A percentile compares a stretch with the other conserved stretches of the same genome.
phyloP scores from a whole-genome alignment of 805 yeast genomes.

The Komagataella kurtzmanii region DNA sequence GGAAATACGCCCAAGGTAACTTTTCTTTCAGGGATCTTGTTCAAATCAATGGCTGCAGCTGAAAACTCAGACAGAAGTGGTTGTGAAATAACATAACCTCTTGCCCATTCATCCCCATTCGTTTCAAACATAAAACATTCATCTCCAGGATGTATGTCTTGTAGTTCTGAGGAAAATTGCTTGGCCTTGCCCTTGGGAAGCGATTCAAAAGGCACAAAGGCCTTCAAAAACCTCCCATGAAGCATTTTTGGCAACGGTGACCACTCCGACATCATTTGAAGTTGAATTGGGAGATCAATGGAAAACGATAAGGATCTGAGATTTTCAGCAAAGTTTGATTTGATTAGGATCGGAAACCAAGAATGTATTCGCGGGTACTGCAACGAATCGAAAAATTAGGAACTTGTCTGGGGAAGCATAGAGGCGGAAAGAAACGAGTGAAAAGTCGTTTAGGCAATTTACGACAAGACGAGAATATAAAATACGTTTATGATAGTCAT shows the following conservation, averaged over 20 bases:
- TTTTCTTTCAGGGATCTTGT: constrained; percentile 45
- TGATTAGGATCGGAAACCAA: neutral
- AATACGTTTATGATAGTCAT: no score
- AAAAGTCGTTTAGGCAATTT: no score
- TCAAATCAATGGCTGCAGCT: constrained; percentile 45
- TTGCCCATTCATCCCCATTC: constrained; percentile 52
- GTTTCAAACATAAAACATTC: constrained; percentile 60
- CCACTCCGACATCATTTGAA: constrained; percentile 20
- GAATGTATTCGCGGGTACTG: neutral
- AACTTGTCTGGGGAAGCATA: no score
- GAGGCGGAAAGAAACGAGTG: no score
- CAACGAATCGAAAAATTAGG: neutral
- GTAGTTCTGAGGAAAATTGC: constrained; percentile 3
- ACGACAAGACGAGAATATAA: no score
- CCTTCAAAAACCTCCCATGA: constrained; percentile 27
- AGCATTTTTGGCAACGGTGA: constrained; percentile 30
- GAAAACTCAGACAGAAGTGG: constrained; percentile 62
- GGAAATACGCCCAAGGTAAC: constrained; percentile 51
- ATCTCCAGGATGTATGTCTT: constrained; percentile 61
- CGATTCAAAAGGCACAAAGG: constrained; percentile 31
- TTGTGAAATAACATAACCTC: constrained; percentile 59
- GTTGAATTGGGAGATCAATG: neutral
- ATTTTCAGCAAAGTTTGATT: neutral
- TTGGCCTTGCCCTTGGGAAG: neutral
- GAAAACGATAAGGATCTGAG: neutral